These are phyloP conservation scores for Solanum pennellii DNA, from an alignment of 257 asterid genomes.

Conservation along the genomic window DNA sequence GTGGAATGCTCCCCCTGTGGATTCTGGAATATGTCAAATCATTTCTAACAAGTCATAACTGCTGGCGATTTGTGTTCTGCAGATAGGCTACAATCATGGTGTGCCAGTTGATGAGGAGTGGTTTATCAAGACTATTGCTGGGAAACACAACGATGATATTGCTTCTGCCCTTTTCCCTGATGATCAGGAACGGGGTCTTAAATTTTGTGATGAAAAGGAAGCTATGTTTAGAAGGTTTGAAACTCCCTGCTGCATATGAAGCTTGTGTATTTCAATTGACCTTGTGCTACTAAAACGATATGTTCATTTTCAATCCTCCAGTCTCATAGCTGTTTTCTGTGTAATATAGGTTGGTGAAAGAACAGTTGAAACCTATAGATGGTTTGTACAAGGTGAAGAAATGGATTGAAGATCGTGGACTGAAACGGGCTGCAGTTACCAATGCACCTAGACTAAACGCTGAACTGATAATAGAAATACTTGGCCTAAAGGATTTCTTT, in stretches of 20 bases:
- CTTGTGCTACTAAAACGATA: background rate
- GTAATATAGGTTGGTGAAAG: constrained; percentile 57
- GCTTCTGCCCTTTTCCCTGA: constrained; percentile 69
- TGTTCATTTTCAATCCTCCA: background rate
- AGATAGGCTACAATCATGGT: constrained; percentile 87
- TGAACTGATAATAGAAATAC: constrained; percentile 64
- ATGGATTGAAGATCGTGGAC: constrained; percentile 83
- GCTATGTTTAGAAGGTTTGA: constrained; percentile 71
- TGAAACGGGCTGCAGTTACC: constrained; percentile 93
- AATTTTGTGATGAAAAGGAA: constrained; percentile 78
- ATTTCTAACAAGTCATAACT: background rate
- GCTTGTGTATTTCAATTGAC: background rate
- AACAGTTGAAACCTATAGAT: constrained; percentile 51
- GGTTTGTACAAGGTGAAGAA: constrained; percentile 58
- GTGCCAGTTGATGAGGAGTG: constrained; percentile 68
- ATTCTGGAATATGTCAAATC: background rate
- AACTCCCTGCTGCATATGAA: background rate
- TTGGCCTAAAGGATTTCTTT: constrained; percentile 83
- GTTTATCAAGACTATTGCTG: constrained; percentile 55
- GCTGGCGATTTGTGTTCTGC: background rate
- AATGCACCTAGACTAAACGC: constrained; percentile 89
- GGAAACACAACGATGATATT: constrained; percentile 78
- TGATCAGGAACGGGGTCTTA: constrained; percentile 61
- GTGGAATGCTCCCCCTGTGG: background rate
- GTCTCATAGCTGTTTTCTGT: background rate